phyloP scores from a whole-genome alignment of 2,329 filamentous ascomycete genomes.

The Colletotrichum sp. region DNA sequence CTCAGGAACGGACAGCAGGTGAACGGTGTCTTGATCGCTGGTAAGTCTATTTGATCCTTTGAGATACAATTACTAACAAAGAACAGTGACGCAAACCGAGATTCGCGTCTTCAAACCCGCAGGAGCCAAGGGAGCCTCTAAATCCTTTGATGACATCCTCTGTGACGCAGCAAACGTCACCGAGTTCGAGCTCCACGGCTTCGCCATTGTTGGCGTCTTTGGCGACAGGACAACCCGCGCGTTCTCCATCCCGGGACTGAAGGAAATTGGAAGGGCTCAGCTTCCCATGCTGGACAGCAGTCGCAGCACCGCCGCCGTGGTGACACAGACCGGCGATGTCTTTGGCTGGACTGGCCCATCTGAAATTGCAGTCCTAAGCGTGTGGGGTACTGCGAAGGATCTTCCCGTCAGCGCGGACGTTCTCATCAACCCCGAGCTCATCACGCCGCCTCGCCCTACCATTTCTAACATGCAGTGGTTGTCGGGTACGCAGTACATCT shows the following conservation, averaged over 20 bases:
- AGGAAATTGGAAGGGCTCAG: conserved; percentile 75
- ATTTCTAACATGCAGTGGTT: conserved; percentile 98
- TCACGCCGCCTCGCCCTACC: conserved; percentile 81
- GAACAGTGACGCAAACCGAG: conserved; percentile 68
- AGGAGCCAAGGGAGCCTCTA: conserved; percentile 86
- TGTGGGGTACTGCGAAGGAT: conserved; percentile 77
- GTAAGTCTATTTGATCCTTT: conserved; percentile 41
- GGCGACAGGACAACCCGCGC: conserved; percentile 81
- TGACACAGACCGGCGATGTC: conserved; percentile 81
- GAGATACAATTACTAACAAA: conserved; percentile 27
- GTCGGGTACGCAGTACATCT: conserved; percentile 89
- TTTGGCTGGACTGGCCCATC: conserved; percentile 89
- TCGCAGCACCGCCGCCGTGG: conserved; percentile 71
- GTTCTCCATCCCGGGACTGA: conserved; percentile 86
- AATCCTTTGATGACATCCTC: conserved; percentile 81
- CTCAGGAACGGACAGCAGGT: conserved; percentile 77
- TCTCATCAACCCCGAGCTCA: conserved; percentile 77
- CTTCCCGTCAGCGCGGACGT: conserved; percentile 71
- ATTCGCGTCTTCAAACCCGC: conserved; percentile 89
- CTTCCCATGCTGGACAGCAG: conserved; percentile 76
- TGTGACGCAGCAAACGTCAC: conserved; percentile 84
- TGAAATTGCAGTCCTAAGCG: conserved; percentile 81
- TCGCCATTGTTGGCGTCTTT: conserved; percentile 83
- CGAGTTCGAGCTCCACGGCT: conserved; percentile 75
- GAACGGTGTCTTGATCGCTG: conserved; percentile 81